phyloP scores from a whole-genome alignment of 2,329 filamentous ascomycete genomes.

The Fusarium graminum region DNA sequence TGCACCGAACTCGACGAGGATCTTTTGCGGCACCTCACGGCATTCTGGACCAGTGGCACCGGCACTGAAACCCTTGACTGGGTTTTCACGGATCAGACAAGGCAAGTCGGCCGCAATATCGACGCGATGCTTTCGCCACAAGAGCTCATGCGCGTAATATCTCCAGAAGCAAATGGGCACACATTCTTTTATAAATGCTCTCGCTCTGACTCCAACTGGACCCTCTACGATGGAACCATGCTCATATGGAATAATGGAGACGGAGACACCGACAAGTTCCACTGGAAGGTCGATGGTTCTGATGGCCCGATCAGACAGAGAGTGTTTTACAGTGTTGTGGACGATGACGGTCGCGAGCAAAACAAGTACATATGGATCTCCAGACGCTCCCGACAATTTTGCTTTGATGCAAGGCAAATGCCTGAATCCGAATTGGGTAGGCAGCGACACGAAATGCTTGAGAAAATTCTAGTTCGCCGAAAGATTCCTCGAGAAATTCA shows the following conservation, averaged over 20 bases:
- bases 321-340: neutral
- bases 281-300: constrained; percentile 2
- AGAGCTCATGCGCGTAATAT: neutral
- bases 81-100: too few species aligned
- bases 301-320: constrained; percentile 21
- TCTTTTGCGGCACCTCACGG: too few species aligned
- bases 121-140: too few species aligned
- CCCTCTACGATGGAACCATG: neutral
- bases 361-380: neutral
- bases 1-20: too few species aligned
- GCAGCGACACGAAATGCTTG: neutral
- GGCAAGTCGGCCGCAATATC: too few species aligned
- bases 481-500: constrained; percentile 15
- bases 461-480: neutral
- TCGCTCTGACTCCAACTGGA: accelerated
- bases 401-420: constrained; percentile 15
- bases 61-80: too few species aligned
- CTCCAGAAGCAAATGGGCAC: neutral
- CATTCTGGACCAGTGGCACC: too few species aligned
- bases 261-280: neutral
- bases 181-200: neutral
- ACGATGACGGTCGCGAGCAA: neutral
- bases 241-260: constrained; percentile 12
- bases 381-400: constrained; percentile 24
- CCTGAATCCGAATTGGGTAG: neutral